Evolutionary conservation across 495 filamentous ascomycete genomes (phyloP).

Genomic region (Clavariopsis aquatica): DNA sequence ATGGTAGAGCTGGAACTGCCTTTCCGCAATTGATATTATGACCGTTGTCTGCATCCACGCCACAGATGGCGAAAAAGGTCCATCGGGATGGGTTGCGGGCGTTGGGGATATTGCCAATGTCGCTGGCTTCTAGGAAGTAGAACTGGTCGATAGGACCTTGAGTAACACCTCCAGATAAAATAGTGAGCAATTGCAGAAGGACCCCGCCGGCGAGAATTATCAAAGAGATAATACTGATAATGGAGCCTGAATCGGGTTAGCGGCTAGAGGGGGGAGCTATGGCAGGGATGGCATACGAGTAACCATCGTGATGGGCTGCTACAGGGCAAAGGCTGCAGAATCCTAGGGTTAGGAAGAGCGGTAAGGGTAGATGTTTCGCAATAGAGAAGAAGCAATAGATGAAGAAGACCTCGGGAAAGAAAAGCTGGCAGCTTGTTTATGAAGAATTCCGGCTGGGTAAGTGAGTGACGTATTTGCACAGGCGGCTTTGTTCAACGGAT

Average conservation of each 20-base stretch:
- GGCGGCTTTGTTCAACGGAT: background rate
- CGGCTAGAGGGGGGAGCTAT: background rate
- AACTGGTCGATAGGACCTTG: slow-evolving; percentile 66
- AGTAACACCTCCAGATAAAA: slow-evolving; percentile 67
- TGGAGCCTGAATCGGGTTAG: slow-evolving; percentile 28
- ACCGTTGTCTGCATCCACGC: slow-evolving; percentile 50
- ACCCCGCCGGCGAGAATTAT: slow-evolving; percentile 73
- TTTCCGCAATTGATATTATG: slow-evolving; percentile 57
- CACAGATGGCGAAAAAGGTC: slow-evolving; percentile 83
- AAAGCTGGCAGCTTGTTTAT: slow-evolving; percentile 4
- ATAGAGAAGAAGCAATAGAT: background rate
- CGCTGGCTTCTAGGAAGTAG: slow-evolving; percentile 80
- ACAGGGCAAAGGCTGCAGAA: too few species aligned
- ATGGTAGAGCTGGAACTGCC: slow-evolving; percentile 60
- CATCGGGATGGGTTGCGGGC: slow-evolving; percentile 70
- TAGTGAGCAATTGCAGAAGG: slow-evolving; percentile 76
- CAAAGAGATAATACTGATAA: slow-evolving; percentile 63
- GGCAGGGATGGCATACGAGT: slow-evolving; percentile 8
- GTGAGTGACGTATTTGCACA: slow-evolving; percentile 7
- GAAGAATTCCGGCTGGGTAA: background rate
- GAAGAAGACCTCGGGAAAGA: background rate
- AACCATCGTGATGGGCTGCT: slow-evolving; percentile 5
- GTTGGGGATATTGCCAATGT: slow-evolving; percentile 62
- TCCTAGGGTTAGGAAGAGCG: too few species aligned
- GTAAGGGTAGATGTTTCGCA: background rate